Evolutionary conservation across 2,329 filamentous ascomycete species (phyloP), one percentile per base, ranked within the genome.

Genomic region (Aureobasidium sp.): DNA sequence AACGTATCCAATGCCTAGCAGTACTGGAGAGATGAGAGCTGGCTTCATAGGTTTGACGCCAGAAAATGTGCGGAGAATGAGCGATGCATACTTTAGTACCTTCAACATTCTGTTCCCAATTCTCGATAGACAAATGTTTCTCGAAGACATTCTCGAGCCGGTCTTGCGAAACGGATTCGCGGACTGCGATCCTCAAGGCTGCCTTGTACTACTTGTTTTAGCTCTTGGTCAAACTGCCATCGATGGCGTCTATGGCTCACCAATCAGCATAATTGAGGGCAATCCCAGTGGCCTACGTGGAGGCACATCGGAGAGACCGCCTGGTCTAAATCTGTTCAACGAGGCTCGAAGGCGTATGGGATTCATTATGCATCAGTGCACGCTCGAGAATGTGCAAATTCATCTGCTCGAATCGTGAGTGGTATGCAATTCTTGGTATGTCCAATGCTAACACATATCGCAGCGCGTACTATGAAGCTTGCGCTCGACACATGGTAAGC

Each of bases 291-390:
- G 82, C 2, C 73, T 85, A 27, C 78, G 79, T 44, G 83, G 82
- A 14, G 81, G 82, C 1, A 77, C 78, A 2, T 66, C 71, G 2
- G 74, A 76, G 15, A 74, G 74, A 20, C 84, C 84, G 2, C 84
- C 84, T 0, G 84, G 84, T 0, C 69, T 87, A 2, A 76, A 77
- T 1, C 77, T 85, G 39, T 87, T 86, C 71, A 87, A 87, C 65
- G 84, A 86, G 70, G 84, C 83, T 17, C 77, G 84, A 56, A 79
- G 78, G 63, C 76, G 82, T n/a, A 77, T 86, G 68, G 84, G 84
- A 0, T 85, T 85, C 68, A 76, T 80, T 11, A 68, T 81, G 59
- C 80, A 80, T 1, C 79, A 83, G 27, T 82, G 78, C 67, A 82
- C 78, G 55, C 70, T 87, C 29, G 83, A 85, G 66, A 84, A 82